These are phyloP conservation scores for Vigna reflexopilosa DNA, from an alignment of 306 rosid genomes.

Conservation along the genomic window DNA sequence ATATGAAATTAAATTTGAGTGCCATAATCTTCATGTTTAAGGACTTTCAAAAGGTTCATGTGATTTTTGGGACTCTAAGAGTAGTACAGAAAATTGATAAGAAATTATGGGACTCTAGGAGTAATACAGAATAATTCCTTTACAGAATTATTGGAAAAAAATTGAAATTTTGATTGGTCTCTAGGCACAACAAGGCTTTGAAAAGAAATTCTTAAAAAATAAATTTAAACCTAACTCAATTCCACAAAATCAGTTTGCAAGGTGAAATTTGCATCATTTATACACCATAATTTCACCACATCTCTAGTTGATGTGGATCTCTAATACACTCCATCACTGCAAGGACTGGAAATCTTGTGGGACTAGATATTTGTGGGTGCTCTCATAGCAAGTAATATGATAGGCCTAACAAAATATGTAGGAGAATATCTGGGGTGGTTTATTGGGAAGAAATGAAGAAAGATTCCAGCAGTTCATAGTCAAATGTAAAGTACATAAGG, in stretches of 20 bases:
- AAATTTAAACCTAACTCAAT: too few species aligned
- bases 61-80: background rate
- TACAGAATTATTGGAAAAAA: background rate
- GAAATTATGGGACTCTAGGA: background rate
- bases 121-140: background rate
- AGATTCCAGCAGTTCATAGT: background rate
- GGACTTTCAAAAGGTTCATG: background rate
- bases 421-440: background rate
- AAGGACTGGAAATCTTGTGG: too few species aligned
- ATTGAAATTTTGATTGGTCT: background rate
- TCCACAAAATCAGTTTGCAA: too few species aligned
- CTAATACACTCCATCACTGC: too few species aligned
- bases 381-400: too few species aligned
- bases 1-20: slow-evolving; percentile 27
- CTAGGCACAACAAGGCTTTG: background rate
- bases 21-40: background rate
- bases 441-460: background rate
- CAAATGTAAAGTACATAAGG: background rate
- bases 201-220: background rate
- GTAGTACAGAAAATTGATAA: background rate
- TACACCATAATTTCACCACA: too few species aligned
- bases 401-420: background rate
- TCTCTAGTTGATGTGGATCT: too few species aligned
- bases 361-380: too few species aligned
- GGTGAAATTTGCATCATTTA: too few species aligned